phyloP scores from a whole-genome alignment of 805 yeast species.

The Priceomyces carsonii region DNA sequence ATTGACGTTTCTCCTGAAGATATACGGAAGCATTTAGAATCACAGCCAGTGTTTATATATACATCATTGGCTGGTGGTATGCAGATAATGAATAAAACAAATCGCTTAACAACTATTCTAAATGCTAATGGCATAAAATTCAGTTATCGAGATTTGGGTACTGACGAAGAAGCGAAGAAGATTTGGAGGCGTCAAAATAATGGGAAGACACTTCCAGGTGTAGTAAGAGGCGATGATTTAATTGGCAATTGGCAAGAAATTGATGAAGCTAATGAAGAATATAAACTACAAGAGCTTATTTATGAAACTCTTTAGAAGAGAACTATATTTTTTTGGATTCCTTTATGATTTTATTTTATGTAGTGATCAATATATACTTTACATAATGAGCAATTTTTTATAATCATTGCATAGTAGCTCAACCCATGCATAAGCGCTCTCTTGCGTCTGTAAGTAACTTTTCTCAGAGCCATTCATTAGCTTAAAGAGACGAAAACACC shows the following conservation, averaged over 20 bases:
- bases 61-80: slow-evolving; percentile 89
- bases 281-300: slow-evolving; percentile 59
- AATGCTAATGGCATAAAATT: slow-evolving; percentile 71
- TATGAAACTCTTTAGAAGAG: slow-evolving; percentile 55
- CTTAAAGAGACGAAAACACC: slow-evolving; percentile 20
- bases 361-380: no score
- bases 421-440: no score
- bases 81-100: slow-evolving; percentile 76
- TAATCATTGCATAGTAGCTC: no score
- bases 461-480: no score
- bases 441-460: no score
- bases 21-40: slow-evolving; percentile 40
- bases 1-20: slow-evolving; percentile 43
- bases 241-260: slow-evolving; percentile 86
- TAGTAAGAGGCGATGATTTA: slow-evolving; percentile 77
- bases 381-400: no score
- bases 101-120: slow-evolving; percentile 70
- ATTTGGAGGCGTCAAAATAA: slow-evolving; percentile 76
- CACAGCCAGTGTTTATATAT: slow-evolving; percentile 69
- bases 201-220: slow-evolving; percentile 80
- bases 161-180: slow-evolving; percentile 81
- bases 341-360: no score
- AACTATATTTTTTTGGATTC: not conserved
- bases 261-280: slow-evolving; percentile 84
- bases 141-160: slow-evolving; percentile 76